Conservation (phyloP, 805 yeast genomes). For the Schizosaccharomyces octosporus region DNA sequence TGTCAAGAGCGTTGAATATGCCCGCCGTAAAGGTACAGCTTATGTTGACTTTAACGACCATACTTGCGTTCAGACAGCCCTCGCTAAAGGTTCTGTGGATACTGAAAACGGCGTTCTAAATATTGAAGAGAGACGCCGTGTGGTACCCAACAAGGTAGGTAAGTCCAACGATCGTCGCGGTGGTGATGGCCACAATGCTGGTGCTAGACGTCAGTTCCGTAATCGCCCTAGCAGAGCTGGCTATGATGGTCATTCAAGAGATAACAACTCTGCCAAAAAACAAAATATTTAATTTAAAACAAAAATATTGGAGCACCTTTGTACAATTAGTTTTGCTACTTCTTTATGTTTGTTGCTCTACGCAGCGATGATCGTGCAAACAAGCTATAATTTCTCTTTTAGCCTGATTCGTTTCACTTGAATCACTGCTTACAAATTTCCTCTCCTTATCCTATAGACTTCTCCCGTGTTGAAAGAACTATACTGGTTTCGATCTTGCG, state of each 20-base stretch:
- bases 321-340: no score
- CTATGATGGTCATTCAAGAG: neutral
- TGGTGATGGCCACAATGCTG: neutral
- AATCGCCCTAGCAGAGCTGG: neutral
- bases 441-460: no score
- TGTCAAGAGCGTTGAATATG: neutral
- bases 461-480: no score
- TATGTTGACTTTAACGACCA: neutral
- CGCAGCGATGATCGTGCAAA: no score
- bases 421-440: no score
- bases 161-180: neutral
- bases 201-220: neutral
- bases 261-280: neutral
- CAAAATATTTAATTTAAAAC: neutral
- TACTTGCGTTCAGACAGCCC: neutral
- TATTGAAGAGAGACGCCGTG: conserved; percentile 1
- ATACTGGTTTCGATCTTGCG: no score
- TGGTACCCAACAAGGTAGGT: neutral
- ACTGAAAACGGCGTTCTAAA: neutral
- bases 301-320: no score
- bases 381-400: no score
- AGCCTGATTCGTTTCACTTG: no score
- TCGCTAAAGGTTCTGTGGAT: neutral
- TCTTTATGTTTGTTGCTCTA: no score
- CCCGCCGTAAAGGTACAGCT: conserved; percentile 1